Percentiles rank a stretch among this genome's conserved stretches.
Evolutionary conservation across 2,329 filamentous ascomycete genomes (phyloP).

Genomic region (Penicillium thymicola): DNA sequence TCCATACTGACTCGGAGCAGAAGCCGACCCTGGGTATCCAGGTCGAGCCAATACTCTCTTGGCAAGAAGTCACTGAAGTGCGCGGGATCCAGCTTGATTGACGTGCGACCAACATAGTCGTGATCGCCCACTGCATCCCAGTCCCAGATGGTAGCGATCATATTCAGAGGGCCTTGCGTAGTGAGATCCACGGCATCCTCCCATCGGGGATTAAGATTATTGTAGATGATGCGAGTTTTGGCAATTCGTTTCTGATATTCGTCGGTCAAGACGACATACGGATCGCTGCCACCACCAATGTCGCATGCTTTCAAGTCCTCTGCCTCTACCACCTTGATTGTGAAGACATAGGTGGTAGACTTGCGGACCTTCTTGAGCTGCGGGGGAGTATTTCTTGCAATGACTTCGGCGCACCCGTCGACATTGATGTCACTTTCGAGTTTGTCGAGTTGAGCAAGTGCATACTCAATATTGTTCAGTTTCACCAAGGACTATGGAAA

Average conservation of each 20-base stretch:
- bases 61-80: constrained; percentile 96
- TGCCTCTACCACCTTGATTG: constrained; percentile 96
- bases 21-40: constrained; percentile 90
- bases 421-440: constrained; percentile 88
- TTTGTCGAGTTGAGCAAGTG: constrained; percentile 85
- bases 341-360: constrained; percentile 90
- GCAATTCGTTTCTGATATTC: constrained; percentile 96
- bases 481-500: constrained; percentile 82
- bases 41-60: constrained; percentile 93
- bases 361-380: constrained; percentile 65
- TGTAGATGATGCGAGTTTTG: constrained; percentile 89
- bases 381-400: constrained; percentile 71
- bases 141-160: constrained; percentile 97
- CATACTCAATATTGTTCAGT: constrained; percentile 95
- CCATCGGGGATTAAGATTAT: constrained; percentile 90
- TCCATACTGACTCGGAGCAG: constrained; percentile 96
- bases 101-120: constrained; percentile 95
- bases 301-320: constrained; percentile 99
- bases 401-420: constrained; percentile 79
- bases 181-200: constrained; percentile 96
- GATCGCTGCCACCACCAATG: constrained; percentile 88
- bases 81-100: constrained; percentile 93
- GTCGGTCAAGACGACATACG: constrained; percentile 93
- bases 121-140: constrained; percentile 97
- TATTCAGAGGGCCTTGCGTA: constrained; percentile 83